A percentile compares a stretch with the other conserved stretches of the same genome.
Evolutionary conservation across 768 basidiomycete species (phyloP).

Genomic region (Russula abietina): DNA sequence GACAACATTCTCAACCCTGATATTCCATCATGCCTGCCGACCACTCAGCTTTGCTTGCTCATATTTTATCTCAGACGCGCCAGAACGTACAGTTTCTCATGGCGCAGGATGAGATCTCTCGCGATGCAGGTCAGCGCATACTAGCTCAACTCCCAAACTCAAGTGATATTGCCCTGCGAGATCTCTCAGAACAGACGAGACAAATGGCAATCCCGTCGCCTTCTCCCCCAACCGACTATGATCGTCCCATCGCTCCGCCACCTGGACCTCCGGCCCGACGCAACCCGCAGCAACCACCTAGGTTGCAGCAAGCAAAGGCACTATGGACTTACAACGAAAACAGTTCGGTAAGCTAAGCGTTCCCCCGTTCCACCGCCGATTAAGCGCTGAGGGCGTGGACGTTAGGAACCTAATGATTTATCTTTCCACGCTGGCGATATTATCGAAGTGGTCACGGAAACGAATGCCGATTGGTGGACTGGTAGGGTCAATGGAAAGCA

Average conservation of each 20-base stretch:
- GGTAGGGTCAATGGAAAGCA: slow-evolving; percentile 57
- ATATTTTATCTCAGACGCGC: slow-evolving; percentile 43
- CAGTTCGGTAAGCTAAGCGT: slow-evolving; percentile 42
- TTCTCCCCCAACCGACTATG: slow-evolving; percentile 1
- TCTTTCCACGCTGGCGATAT: slow-evolving; percentile 70
- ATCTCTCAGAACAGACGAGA: slow-evolving; percentile 24
- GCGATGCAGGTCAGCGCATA: slow-evolving; percentile 38
- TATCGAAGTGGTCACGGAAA: slow-evolving; percentile 73
- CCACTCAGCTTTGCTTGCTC: slow-evolving; percentile 47
- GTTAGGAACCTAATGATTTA: slow-evolving; percentile 72
- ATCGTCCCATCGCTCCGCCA: slow-evolving; percentile 1
- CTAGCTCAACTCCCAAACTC: slow-evolving; percentile 34
- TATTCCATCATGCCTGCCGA: slow-evolving; percentile 17
- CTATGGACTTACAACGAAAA: slow-evolving; percentile 64
- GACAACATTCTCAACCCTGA: not conserved
- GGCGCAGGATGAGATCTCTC: slow-evolving; percentile 38
- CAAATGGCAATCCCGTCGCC: slow-evolving; percentile 22
- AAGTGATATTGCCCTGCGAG: slow-evolving; percentile 22
- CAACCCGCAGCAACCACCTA: slow-evolving; percentile 24
- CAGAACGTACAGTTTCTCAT: slow-evolving; percentile 44
- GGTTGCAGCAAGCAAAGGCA: slow-evolving; percentile 42
- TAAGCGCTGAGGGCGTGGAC: slow-evolving; percentile 7
- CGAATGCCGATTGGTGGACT: slow-evolving; percentile 85
- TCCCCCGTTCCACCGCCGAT: not conserved
- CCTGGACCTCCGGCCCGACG: slow-evolving; percentile 24